These are phyloP conservation scores for Carallia pectinifolia DNA, from an alignment of 345 rosid genomes.

Conservation along the genomic window DNA sequence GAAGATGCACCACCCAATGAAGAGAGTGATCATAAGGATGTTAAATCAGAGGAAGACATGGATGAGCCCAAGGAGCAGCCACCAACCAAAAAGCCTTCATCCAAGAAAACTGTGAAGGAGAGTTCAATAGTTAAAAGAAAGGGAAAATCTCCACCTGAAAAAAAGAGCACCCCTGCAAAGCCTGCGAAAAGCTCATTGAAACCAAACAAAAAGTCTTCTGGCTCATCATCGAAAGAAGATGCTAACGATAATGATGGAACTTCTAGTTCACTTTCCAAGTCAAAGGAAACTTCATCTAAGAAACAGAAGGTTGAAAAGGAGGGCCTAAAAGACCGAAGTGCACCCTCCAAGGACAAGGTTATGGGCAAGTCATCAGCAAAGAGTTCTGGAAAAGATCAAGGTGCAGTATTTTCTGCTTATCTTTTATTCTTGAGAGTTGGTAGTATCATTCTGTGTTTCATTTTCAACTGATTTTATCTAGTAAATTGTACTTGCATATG, in stretches of 20 bases:
- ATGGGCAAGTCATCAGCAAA: slow-evolving; percentile 25
- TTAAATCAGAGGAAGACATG: slow-evolving; percentile 56
- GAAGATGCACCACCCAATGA: slow-evolving; percentile 36
- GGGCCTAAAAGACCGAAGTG: slow-evolving; percentile 30
- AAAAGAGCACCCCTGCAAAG: slow-evolving; percentile 40
- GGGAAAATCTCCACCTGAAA: slow-evolving; percentile 44
- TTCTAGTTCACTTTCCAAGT: slow-evolving; percentile 37
- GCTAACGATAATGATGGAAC: slow-evolving; percentile 27
- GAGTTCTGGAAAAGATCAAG: slow-evolving; percentile 60
- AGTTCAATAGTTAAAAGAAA: slow-evolving; percentile 41
- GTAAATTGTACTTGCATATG: too few relatives aligned
- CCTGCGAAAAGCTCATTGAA: slow-evolving; percentile 40
- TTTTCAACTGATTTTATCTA: too few relatives aligned
- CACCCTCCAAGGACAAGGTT: slow-evolving; percentile 48
- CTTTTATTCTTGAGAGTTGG: neutral
- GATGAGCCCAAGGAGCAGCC: slow-evolving; percentile 41
- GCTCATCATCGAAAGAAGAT: slow-evolving; percentile 44
- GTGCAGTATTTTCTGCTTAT: slow-evolving; percentile 30
- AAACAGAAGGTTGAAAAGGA: slow-evolving; percentile 56
- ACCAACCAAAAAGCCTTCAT: slow-evolving; percentile 40
- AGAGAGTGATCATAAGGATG: slow-evolving; percentile 51
- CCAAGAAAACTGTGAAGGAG: slow-evolving; percentile 46
- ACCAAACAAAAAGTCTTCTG: slow-evolving; percentile 48
- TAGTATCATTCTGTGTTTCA: neutral
- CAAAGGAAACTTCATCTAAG: slow-evolving; percentile 47